Evolutionary conservation across 2,329 filamentous ascomycete genomes (phyloP).

Genomic region (Paecilomyces sp.): DNA sequence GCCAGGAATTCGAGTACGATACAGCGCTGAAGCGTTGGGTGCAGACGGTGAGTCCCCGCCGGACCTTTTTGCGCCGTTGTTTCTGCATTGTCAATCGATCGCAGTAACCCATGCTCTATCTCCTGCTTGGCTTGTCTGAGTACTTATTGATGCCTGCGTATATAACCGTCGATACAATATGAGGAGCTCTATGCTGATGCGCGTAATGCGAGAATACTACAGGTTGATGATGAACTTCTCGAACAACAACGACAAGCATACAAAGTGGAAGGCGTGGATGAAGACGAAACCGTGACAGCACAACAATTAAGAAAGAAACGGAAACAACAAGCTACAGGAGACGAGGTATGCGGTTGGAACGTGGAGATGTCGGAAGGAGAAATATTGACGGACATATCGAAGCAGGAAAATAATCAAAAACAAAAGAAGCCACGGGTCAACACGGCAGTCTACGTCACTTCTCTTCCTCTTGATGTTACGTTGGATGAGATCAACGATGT

Average conservation of each 20-base stretch:
- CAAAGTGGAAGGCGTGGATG: constrained; percentile 53
- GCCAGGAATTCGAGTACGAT: constrained; percentile 79
- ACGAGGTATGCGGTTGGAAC: constrained; percentile 37
- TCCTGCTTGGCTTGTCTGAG: not conserved
- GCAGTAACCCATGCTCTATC: constrained; percentile 7
- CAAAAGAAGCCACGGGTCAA: constrained; percentile 54
- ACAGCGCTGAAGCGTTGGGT: constrained; percentile 66
- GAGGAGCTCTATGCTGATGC: constrained; percentile 22
- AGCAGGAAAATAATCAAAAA: constrained; percentile 26
- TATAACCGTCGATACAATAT: not conserved
- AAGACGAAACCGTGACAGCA: constrained; percentile 40
- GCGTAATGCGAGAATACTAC: constrained; percentile 16
- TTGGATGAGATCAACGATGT: constrained; percentile 72
- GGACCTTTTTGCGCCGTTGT: constrained; percentile 8
- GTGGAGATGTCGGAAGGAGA: not conserved
- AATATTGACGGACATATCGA: not conserved
- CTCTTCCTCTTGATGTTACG: constrained; percentile 71
- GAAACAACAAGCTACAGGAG: constrained; percentile 44
- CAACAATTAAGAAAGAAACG: constrained; percentile 46
- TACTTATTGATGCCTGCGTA: not conserved
- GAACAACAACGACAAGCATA: constrained; percentile 58
- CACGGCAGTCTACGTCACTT: constrained; percentile 87
- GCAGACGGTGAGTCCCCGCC: constrained; percentile 46
- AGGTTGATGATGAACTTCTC: constrained; percentile 55
- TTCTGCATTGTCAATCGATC: constrained; percentile 6